These are phyloP conservation scores for Glutinoglossum americanum DNA, from an alignment of 495 filamentous ascomycete species.

Conservation along the genomic window DNA sequence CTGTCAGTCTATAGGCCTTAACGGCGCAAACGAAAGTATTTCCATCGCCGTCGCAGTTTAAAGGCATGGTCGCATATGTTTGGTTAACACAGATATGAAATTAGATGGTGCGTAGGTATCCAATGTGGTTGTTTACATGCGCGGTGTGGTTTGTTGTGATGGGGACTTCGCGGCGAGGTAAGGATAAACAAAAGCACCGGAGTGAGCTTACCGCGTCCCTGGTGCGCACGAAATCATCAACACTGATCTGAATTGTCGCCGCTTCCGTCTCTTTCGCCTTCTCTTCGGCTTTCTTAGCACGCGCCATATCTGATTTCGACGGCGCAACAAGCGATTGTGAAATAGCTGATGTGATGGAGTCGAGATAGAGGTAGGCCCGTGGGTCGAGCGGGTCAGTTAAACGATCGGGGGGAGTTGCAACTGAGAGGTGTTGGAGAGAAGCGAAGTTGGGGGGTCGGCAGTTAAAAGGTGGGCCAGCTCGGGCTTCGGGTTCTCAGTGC, in stretches of 20 bases:
- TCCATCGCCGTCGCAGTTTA: background rate
- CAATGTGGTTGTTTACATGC: background rate
- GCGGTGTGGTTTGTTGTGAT: background rate
- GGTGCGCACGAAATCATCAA: conserved; percentile 39
- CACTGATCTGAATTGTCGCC: conserved; percentile 25
- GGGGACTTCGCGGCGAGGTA: background rate
- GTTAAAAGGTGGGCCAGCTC: background rate
- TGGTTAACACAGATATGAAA: background rate
- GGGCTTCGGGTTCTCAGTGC: background rate
- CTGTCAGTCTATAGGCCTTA: background rate
- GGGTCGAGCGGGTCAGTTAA: too few species aligned
- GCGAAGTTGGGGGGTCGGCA: too few species aligned
- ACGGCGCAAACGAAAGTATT: background rate
- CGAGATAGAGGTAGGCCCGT: too few species aligned
- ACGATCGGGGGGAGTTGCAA: too few species aligned
- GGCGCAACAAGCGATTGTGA: background rate
- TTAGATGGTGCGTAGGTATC: background rate
- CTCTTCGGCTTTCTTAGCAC: conserved; percentile 26
- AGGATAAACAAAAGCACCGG: background rate
- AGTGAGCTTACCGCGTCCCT: conserved; percentile 37
- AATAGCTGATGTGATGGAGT: too few species aligned
- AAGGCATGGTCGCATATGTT: background rate
- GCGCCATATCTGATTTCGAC: conserved; percentile 19
- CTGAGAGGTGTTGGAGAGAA: too few species aligned
- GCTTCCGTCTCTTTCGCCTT: conserved; percentile 17